Evolutionary conservation across 768 basidiomycete species (phyloP), one percentile per base, ranked within the genome.

Genomic region (Fomitopsis pulvina): DNA sequence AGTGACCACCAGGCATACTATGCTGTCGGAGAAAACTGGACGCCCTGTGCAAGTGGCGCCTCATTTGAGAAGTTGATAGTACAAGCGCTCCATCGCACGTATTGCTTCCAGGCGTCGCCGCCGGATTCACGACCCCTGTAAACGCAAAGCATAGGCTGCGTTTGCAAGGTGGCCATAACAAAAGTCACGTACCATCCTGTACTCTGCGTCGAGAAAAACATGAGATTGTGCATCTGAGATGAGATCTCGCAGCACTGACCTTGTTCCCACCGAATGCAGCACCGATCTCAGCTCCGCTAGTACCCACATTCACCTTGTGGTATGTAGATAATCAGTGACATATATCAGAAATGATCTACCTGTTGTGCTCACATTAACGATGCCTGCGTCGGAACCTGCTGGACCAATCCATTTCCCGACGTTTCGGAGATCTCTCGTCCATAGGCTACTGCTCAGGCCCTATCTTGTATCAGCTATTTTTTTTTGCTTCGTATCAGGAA

Each of bases 71-170:
- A 97, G 69, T 97, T 97, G 65, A 97, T 71, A 10, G 94, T 96
- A 65, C 90, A 93, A 41, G 87, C 81, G 66, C 85, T 85, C 89
- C 89, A 94, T 45, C 91, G 81, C 34, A 93, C 87, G 58, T 93
- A 93, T 66, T 95, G 90, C 66, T 94, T 93, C 95, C 95, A 98
- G n/a, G 94, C 87, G 67, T 97, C 95, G 46, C 94, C 94, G 32
- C 95, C 95, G 6, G 90, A 92, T 71, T 98, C 95, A 43, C 95
- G 82, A 18, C 95, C 95, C 92, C 87, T 87, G 56, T 25, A 60
- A 53, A 41, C 52, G 56, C 25, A 24, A 29, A 29, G 22, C 34
- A 25, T 24, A 11, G 5, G 29, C 34, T 37, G 14, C 14, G 34
- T n/a, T 22, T 25, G 8, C 2, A 27, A 30, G 29, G 16, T 20